Conservation (phyloP, 257 asterid genomes). For the Petrea volubilis region DNA sequence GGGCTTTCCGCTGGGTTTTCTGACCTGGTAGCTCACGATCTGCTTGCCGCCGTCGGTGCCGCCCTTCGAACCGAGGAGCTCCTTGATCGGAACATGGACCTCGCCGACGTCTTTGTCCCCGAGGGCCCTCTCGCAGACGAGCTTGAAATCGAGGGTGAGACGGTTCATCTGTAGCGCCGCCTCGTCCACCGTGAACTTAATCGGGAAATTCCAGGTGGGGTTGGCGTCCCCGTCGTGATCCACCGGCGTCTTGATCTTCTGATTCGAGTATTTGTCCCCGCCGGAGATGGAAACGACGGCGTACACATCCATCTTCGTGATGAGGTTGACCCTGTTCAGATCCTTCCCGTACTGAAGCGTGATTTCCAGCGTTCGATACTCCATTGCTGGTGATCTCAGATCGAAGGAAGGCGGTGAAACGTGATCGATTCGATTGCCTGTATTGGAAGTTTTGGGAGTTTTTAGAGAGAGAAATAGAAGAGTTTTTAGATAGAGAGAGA, state of each 20-base stretch:
- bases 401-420: not conserved
- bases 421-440: not conserved
- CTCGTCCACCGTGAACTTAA: slow-evolving; percentile 76
- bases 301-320: slow-evolving; percentile 77
- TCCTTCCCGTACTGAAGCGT: slow-evolving; percentile 57
- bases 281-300: slow-evolving; percentile 73
- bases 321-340: slow-evolving; percentile 67
- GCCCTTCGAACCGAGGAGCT: slow-evolving; percentile 61
- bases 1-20: slow-evolving; percentile 75
- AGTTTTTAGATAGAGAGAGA: slow-evolving; percentile 10
- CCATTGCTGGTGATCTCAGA: slow-evolving; percentile 41
- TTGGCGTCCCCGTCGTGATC: slow-evolving; percentile 60
- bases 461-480: slow-evolving; percentile 21
- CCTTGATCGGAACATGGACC: slow-evolving; percentile 68
- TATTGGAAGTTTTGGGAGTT: not conserved
- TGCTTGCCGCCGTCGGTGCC: slow-evolving; percentile 43
- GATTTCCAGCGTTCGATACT: slow-evolving; percentile 57
- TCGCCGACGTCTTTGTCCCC: slow-evolving; percentile 88
- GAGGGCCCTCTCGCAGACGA: slow-evolving; percentile 64
- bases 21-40: slow-evolving; percentile 76
- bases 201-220: slow-evolving; percentile 77
- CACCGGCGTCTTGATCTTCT: slow-evolving; percentile 60
- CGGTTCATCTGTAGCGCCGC: slow-evolving; percentile 56
- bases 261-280: slow-evolving; percentile 42
- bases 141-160: slow-evolving; percentile 58